These are phyloP conservation scores for Cyclanthera cordifolia DNA, from an alignment of 306 rosid genomes.

Conservation along the genomic window DNA sequence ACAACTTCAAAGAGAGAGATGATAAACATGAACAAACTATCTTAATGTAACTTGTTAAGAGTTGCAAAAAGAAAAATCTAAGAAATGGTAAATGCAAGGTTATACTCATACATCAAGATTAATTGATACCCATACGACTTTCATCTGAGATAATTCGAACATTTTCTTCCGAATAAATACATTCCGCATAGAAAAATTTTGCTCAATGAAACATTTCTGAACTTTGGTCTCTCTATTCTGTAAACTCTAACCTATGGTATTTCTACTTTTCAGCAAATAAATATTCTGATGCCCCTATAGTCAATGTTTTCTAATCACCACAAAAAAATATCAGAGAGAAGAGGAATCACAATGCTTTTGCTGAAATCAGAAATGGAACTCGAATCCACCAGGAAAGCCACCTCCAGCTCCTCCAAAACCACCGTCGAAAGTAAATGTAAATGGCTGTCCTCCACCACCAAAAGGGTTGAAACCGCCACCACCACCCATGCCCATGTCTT, in stretches of 20 bases:
- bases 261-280: conserved; percentile 9
- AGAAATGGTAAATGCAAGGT: too few species aligned
- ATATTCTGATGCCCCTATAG: neutral
- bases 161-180: neutral
- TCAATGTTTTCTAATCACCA: neutral
- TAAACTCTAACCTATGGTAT: neutral
- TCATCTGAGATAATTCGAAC: neutral
- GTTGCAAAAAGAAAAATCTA: too few species aligned
- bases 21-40: too few species aligned
- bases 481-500: conserved; percentile 63
- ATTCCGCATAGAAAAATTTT: conserved; percentile 1
- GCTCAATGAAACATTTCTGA: conserved; percentile 1
- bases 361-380: conserved; percentile 52
- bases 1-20: too few species aligned
- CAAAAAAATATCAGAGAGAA: neutral
- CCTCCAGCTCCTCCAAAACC: conserved; percentile 22
- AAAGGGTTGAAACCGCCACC: conserved; percentile 82
- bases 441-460: conserved; percentile 71
- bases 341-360: neutral
- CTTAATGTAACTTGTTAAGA: too few species aligned
- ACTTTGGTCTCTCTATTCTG: neutral
- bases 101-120: neutral
- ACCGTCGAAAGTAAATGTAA: conserved; percentile 57
- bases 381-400: conserved; percentile 52
- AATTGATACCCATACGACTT: neutral